Evolutionary conservation across 805 yeast genomes (phyloP).

Genomic region (Suhomyces pyralidae): DNA sequence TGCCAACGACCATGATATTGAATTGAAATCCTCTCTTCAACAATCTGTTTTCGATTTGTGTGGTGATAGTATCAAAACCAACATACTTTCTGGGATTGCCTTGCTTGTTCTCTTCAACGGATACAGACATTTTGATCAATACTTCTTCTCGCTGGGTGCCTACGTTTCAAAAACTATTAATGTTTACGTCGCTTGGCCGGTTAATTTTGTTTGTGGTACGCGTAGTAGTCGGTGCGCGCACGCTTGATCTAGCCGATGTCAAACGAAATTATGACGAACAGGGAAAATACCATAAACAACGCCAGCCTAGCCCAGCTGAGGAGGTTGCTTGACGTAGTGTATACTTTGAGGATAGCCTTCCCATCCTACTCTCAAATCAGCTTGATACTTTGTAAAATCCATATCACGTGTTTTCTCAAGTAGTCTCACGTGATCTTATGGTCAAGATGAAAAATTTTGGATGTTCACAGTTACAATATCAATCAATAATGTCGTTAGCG

Average conservation of each 20-base stretch:
- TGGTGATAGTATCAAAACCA: constrained; percentile 94
- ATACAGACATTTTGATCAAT: constrained; percentile 11
- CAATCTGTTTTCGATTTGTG: constrained; percentile 89
- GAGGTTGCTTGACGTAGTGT: not conserved
- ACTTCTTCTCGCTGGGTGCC: not conserved
- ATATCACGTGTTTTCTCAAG: not conserved
- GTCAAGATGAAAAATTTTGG: constrained; percentile 1
- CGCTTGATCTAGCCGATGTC: not conserved
- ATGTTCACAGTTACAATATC: not conserved
- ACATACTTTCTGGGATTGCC: constrained; percentile 74
- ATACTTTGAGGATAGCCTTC: not conserved
- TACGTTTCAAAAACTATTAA: not conserved
- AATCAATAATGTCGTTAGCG: constrained; percentile 20
- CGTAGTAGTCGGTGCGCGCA: constrained; percentile 1
- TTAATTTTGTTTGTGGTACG: constrained; percentile 4
- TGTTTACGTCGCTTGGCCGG: constrained; percentile 5
- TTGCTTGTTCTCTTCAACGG: constrained; percentile 12
- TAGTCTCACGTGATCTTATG: not conserved
- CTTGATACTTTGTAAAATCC: not conserved
- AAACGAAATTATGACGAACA: not conserved
- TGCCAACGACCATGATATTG: constrained; percentile 89
- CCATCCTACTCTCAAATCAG: not conserved
- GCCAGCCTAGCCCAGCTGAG: not conserved
- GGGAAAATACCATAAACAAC: not conserved
- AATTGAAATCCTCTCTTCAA: constrained; percentile 92